Base-by-base conservation (phyloP, 2,329 filamentous ascomycete species). In the Monilinia fructigena region DNA sequence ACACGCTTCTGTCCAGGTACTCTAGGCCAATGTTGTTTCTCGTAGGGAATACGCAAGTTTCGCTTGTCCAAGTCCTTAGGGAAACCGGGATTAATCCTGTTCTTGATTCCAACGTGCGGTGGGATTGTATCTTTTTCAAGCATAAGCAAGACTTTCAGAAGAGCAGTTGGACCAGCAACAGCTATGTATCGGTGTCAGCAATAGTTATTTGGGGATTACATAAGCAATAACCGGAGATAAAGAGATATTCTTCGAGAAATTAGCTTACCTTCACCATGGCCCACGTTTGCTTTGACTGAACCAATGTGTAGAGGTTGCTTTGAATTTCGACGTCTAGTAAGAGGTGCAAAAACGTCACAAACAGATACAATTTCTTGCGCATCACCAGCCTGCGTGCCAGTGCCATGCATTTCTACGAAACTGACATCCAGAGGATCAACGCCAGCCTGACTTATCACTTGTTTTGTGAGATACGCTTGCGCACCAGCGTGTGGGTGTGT, bases 21-120 rank as follows among this genome's bases (percentile, higher is more conserved):
- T 47, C 55, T 35, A 71, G 67, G 80, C 80, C 0, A 80, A 77
- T 5, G 18, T 23, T 47, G 20, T 11, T 35, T 35, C 42, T 55
- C 42, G 26, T 42, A 10, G 1, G 61, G 8, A 31, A 63, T 63
- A 16, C 20, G 31, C n/a, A 63, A 14, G 12, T 38, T 38, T 8
- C 50, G 38, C 35, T 28, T 11, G n/a, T n/a, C 28, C 16, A 63
- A 77, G 48, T 68, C 58, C n/a, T 78, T 1, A 76, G 70, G 69
- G 38, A 70, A 68, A 47, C 45, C 59, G n/a, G 47, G 55, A 60
- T 70, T 68, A 11, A 68, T 77, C 35, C 0, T 20, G 11, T 35
- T 67, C 55, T 70, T 70, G 59, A 71, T 68, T n/a, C 69, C 70
- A 14, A 62, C 58, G 12, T 70, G 69, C 38, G 65, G 65, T 28